These are phyloP conservation scores for Phialocephala subalpina DNA, from an alignment of 2,329 filamentous ascomycete species.

Conservation along the genomic window DNA sequence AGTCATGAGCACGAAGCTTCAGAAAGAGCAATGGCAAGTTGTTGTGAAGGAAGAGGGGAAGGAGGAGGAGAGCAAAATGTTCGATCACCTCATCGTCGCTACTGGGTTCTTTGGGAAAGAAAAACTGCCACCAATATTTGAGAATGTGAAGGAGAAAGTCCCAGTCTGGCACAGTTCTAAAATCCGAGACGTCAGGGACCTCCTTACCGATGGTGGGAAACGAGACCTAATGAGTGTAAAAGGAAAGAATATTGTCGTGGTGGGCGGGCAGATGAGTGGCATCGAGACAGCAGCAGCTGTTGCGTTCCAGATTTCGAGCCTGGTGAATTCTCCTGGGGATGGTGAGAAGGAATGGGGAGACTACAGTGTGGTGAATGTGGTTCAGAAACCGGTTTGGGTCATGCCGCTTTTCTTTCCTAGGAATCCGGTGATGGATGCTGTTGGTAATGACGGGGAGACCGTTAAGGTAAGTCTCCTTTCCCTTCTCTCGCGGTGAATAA, in stretches of 20 bases:
- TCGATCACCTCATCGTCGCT: constrained; percentile 76
- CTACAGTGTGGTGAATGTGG: constrained; percentile 72
- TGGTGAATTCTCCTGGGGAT: constrained; percentile 58
- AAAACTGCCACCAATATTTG: constrained; percentile 56
- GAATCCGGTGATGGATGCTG: constrained; percentile 32
- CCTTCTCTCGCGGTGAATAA: background rate
- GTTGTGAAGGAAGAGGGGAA: constrained; percentile 16
- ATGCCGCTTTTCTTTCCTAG: constrained; percentile 61
- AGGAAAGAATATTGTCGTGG: constrained; percentile 72
- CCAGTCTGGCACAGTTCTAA: constrained; percentile 73
- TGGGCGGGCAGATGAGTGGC: constrained; percentile 85
- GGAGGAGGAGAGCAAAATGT: constrained; percentile 46
- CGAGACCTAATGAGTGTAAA: constrained; percentile 27
- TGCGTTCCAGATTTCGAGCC: constrained; percentile 74
- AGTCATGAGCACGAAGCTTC: constrained; percentile 32
- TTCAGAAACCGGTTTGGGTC: constrained; percentile 75
- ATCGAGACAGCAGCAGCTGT: constrained; percentile 79
- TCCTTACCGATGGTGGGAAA: constrained; percentile 51
- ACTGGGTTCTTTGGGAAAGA: constrained; percentile 79
- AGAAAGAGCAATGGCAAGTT: constrained; percentile 34
- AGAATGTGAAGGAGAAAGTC: constrained; percentile 37
- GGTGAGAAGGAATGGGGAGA: constrained; percentile 43
- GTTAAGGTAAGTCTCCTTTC: constrained; percentile 22
- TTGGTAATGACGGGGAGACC: constrained; percentile 32
- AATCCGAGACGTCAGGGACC: constrained; percentile 62